phyloP scores from a whole-genome alignment of 495 filamentous ascomycete genomes.

The Daldinia loculata region DNA sequence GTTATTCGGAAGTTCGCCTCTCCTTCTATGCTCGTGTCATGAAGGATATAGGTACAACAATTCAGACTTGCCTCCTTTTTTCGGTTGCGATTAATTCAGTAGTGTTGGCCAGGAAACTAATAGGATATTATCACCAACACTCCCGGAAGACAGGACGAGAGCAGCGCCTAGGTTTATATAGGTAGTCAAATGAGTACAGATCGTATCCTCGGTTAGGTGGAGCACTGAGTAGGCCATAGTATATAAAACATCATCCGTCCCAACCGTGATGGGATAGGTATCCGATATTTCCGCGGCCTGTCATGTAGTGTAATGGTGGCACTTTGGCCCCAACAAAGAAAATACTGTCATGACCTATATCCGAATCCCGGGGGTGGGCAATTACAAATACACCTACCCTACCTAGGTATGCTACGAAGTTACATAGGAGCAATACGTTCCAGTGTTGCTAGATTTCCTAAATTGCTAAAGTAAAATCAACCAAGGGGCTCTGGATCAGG shows the following conservation, averaged over 20 bases:
- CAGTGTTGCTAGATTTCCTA: not conserved
- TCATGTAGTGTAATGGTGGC: not conserved
- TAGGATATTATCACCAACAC: not conserved
- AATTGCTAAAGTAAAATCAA: too few relatives aligned
- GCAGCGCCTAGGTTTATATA: slow-evolving; percentile 5
- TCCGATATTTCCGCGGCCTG: not conserved
- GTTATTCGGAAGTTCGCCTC: not conserved
- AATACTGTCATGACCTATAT: not conserved
- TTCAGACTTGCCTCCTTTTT: not conserved
- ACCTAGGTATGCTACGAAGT: not conserved
- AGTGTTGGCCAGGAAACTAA: not conserved
- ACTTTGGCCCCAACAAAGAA: not conserved
- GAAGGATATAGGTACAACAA: not conserved
- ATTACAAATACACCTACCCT: not conserved
- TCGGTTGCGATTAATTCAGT: not conserved
- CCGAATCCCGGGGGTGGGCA: not conserved
- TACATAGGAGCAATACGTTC: not conserved
- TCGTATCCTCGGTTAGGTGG: not conserved
- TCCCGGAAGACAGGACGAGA: not conserved
- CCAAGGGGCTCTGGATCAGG: not conserved
- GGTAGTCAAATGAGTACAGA: not conserved
- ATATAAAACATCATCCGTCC: not conserved
- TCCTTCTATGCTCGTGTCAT: not conserved
- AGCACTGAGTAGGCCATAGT: not conserved
- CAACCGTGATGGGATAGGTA: not conserved